phyloP scores from a whole-genome alignment of 23 red algal genomes.

The Agarophyton chilense region DNA sequence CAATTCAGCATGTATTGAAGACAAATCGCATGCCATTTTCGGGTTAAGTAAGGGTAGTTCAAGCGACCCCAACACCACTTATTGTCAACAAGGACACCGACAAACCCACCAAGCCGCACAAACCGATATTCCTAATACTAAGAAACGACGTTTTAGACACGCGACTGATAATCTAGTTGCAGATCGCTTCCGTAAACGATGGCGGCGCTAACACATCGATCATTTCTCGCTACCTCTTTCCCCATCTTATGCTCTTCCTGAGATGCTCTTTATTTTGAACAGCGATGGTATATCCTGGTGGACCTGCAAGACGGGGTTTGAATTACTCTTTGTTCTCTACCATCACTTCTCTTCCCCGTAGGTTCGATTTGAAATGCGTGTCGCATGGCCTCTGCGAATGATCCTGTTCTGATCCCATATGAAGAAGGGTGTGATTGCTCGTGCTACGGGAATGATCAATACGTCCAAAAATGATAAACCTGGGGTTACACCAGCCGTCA shows the following conservation, averaged over 20 bases:
- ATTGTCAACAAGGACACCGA: not conserved
- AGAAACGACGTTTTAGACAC: conserved; percentile 27
- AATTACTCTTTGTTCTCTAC: no score
- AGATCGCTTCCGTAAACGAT: conserved; percentile 65
- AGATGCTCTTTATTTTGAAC: no score
- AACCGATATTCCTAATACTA: not conserved
- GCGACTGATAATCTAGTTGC: conserved; percentile 49
- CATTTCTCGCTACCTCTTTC: not conserved
- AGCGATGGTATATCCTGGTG: no score
- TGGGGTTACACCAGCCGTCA: conserved; percentile 81
- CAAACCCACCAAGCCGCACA: not conserved
- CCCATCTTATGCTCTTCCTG: not conserved
- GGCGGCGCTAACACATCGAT: conserved; percentile 8
- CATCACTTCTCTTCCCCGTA: not conserved
- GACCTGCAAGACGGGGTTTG: no score
- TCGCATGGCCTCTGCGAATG: conserved; percentile 45
- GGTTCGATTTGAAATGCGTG: conserved; percentile 5
- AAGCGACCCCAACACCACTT: not conserved
- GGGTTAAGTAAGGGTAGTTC: not conserved
- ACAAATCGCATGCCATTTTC: not conserved
- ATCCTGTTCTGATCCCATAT: conserved; percentile 60
- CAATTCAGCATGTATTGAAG: not conserved
- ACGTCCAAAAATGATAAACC: conserved; percentile 57
- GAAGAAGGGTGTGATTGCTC: conserved; percentile 65
- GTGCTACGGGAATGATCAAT: conserved; percentile 64